Evolutionary conservation across 257 asterid genomes (phyloP).

Genomic region (Euphrasia confusa): DNA sequence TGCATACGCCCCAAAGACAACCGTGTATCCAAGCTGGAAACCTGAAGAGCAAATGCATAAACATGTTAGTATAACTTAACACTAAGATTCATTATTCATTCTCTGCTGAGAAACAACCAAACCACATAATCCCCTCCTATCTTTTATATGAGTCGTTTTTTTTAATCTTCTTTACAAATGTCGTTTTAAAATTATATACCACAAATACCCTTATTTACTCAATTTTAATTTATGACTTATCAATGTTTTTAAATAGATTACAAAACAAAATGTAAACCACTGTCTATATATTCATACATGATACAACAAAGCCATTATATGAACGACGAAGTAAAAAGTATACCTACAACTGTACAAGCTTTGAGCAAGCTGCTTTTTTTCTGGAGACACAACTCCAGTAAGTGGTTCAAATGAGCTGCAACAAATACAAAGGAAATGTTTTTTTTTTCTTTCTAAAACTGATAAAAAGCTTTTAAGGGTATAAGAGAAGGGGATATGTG

Average conservation of each 20-base stretch:
- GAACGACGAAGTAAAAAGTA: slow-evolving; percentile 25
- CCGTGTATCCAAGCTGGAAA: slow-evolving; percentile 91
- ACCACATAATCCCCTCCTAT: not conserved
- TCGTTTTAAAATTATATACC: no score
- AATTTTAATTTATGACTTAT: no score
- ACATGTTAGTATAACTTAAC: no score
- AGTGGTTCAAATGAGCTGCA: slow-evolving; percentile 96
- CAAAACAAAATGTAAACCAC: not conserved
- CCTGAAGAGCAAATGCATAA: slow-evolving; percentile 38
- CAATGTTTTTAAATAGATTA: not conserved
- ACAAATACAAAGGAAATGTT: slow-evolving; percentile 26
- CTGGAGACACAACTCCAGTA: slow-evolving; percentile 62
- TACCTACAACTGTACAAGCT: slow-evolving; percentile 79
- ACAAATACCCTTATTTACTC: no score
- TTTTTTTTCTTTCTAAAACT: not conserved
- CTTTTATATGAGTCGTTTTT: no score
- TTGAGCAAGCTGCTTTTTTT: slow-evolving; percentile 48
- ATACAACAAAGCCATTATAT: slow-evolving; percentile 10
- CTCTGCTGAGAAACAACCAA: not conserved
- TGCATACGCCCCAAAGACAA: slow-evolving; percentile 85
- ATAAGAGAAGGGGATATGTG: not conserved
- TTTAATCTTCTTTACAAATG: no score
- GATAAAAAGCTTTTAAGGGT: slow-evolving; percentile 12
- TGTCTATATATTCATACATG: not conserved
- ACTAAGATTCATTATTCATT: no score